phyloP scores from a whole-genome alignment of 805 yeast species.

The Lachancea cidri region DNA sequence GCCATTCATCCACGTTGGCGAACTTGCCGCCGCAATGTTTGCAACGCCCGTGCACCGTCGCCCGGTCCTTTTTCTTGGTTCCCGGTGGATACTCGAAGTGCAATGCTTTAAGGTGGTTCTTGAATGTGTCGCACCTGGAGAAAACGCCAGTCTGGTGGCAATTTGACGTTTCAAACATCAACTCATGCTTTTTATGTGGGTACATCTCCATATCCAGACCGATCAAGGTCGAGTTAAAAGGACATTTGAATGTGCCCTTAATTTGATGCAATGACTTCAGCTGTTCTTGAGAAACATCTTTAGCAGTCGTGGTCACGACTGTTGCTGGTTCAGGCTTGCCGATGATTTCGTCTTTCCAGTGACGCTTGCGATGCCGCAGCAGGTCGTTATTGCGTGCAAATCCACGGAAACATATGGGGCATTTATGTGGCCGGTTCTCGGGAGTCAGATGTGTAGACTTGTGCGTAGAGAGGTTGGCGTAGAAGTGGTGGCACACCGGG shows the following conservation, averaged over 20 bases:
- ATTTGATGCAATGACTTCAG: slow-evolving; percentile 26
- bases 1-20: slow-evolving; percentile 73
- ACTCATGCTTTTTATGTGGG: slow-evolving; percentile 19
- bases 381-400: slow-evolving; percentile 86
- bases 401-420: slow-evolving; percentile 75
- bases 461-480: slow-evolving; percentile 79
- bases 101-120: slow-evolving; percentile 83
- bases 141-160: slow-evolving; percentile 86
- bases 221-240: slow-evolving; percentile 42
- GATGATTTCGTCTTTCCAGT: slow-evolving; percentile 56
- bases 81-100: slow-evolving; percentile 88
- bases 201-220: slow-evolving; percentile 29
- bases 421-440: slow-evolving; percentile 68
- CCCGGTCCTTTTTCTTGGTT: slow-evolving; percentile 72
- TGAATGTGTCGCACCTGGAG: slow-evolving; percentile 85
- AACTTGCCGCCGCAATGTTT: slow-evolving; percentile 68
- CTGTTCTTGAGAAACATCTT: slow-evolving; percentile 16
- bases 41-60: slow-evolving; percentile 66
- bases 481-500: slow-evolving; percentile 60
- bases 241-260: slow-evolving; percentile 62
- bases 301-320: background rate
- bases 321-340: slow-evolving; percentile 6
- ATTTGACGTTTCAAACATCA: slow-evolving; percentile 25
- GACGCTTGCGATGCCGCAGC: slow-evolving; percentile 79
- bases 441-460: slow-evolving; percentile 71